Base-by-base conservation (phyloP, 2,329 filamentous ascomycete species). In the Cryphonectria parasitica region DNA sequence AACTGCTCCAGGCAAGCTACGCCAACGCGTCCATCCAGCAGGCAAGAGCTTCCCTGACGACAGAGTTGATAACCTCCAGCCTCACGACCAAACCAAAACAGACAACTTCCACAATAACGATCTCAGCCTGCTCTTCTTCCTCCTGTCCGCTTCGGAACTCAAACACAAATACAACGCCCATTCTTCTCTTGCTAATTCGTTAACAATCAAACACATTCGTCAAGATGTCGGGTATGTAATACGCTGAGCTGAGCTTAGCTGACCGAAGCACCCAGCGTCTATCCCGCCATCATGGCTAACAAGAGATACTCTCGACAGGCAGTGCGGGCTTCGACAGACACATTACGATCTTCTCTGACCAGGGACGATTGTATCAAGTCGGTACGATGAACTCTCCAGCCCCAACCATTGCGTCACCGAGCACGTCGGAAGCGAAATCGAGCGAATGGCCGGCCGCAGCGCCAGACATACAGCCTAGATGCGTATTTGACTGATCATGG, bases 261-360 rank as follows among this genome's bases (percentile, higher is more conserved):
- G n/a, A 41, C 41, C 54, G 22, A 22, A 11, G 61, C 43, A 54
- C 36, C 34, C 43, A 15, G 34, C 58, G 45, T 41, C 36, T 60
- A 39, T n/a, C 19, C 43, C 67, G n/a, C 63, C 54, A 52, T 73
- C 22, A 45, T 25, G 45, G 73, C 78, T 80, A 76, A 81, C 73
- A 64, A 13, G 28, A 66, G 66, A 22, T 68, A 22, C 70, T 76
- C 70, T 69, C 39, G 74, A 77, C 78, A 94, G 91, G 91, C 83
- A 92, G 90, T 84, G 91, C 93, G 83, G 95, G 94, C 80, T 98
- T 97, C 85, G 96, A 99, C 85, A 90, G 96, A 87, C 96, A 99
- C 85, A 99, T 99, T 79, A 99, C 96, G 81, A 98, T 99, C 88
- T 99, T 99, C 87, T 98, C 96, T 73, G 96, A 99, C 83, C 95